Evolutionary conservation across 176 grass and related monocot genomes (phyloP).

Genomic region (Phoenix roebelenii): DNA sequence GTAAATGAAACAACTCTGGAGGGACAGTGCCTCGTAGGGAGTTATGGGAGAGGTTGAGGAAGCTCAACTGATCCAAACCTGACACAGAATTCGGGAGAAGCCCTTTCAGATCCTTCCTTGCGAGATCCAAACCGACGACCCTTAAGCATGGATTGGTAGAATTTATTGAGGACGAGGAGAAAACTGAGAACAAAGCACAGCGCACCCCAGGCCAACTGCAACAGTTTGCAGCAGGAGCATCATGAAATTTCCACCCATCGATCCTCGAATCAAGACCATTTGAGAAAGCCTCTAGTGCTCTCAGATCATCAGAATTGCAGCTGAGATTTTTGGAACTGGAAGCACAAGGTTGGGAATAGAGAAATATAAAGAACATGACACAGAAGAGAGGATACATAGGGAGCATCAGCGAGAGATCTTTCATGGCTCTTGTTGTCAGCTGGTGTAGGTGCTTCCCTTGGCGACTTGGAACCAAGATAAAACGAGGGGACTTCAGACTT

Average conservation of each 20-base stretch:
- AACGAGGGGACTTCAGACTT: too few species aligned
- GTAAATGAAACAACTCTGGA: too few species aligned
- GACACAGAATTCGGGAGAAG: background rate
- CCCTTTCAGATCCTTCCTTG: background rate
- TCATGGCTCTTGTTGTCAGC: too few species aligned
- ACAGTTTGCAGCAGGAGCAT: background rate
- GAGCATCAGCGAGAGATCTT: too few species aligned
- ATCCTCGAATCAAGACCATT: background rate
- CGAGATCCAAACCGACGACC: background rate
- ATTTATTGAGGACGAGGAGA: background rate
- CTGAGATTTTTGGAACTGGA: background rate
- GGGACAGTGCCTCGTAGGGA: too few species aligned
- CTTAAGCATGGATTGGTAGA: background rate
- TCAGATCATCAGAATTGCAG: background rate
- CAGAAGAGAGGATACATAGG: too few species aligned
- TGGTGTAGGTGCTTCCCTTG: too few species aligned
- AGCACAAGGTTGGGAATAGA: too few species aligned
- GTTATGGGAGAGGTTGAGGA: background rate
- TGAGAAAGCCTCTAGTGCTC: background rate
- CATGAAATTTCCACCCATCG: background rate
- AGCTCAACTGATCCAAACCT: background rate
- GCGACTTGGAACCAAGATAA: too few species aligned
- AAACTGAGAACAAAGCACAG: background rate
- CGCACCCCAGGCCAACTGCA: constrained; percentile 3
- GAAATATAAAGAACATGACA: too few species aligned